These are phyloP conservation scores for Pythium apleroticum DNA, from an alignment of 352 stramenopile genomes.

Conservation along the genomic window DNA sequence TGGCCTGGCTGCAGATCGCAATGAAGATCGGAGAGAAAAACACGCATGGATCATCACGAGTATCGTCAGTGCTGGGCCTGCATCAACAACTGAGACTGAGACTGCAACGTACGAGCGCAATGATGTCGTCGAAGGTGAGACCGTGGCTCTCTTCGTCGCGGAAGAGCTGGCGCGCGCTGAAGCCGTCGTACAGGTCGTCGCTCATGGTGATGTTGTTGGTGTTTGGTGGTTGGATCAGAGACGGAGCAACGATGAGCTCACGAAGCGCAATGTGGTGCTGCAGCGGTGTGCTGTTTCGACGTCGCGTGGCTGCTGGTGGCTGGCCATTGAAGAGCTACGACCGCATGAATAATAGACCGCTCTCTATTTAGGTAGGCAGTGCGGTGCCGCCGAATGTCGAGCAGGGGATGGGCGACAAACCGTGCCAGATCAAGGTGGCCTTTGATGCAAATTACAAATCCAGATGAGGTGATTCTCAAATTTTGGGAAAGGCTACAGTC, in stretches of 20 bases:
- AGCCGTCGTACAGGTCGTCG: constrained; percentile 59
- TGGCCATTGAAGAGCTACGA: constrained; percentile 25
- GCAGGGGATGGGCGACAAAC: not conserved
- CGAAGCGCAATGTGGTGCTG: not conserved
- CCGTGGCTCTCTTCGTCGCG: constrained; percentile 62
- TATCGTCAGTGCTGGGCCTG: not conserved
- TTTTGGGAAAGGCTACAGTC: constrained; percentile 17
- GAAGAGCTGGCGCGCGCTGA: constrained; percentile 75
- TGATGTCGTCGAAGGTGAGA: constrained; percentile 87
- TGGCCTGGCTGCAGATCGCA: constrained; percentile 45
- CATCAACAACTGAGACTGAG: not conserved
- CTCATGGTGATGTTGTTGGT: constrained; percentile 22
- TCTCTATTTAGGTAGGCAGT: constrained; percentile 2
- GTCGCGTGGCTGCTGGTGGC: constrained; percentile 7
- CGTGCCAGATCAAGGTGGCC: constrained; percentile 14
- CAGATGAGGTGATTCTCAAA: constrained; percentile 8
- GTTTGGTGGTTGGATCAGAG: constrained; percentile 5
- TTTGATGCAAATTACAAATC: not conserved
- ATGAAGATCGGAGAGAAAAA: not conserved
- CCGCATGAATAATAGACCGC: constrained; percentile 11
- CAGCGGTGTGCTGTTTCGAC: not conserved
- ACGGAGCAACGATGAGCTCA: constrained; percentile 9
- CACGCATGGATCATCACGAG: not conserved
- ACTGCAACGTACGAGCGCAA: constrained; percentile 57
- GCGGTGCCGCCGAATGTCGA: not conserved